Conservation (phyloP, 257 asterid genomes). For the Perilla frutescens region DNA sequence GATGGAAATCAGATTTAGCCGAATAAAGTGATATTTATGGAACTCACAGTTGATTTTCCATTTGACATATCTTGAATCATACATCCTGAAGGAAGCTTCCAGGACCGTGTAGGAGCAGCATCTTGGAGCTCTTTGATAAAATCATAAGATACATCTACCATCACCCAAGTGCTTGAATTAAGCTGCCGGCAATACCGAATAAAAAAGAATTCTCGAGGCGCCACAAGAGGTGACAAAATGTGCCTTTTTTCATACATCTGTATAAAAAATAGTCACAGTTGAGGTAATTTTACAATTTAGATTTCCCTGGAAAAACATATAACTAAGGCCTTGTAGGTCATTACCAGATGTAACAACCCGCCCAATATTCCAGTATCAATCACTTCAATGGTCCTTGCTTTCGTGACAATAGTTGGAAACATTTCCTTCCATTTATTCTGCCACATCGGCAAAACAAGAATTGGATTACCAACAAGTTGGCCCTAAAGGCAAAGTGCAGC, state of each 20-base stretch:
- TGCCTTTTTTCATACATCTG: slow-evolving; percentile 76
- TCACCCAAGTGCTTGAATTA: slow-evolving; percentile 55
- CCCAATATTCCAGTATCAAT: slow-evolving; percentile 52
- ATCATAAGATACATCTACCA: slow-evolving; percentile 68
- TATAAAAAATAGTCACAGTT: slow-evolving; percentile 7
- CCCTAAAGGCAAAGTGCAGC: neutral
- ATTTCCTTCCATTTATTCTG: slow-evolving; percentile 69
- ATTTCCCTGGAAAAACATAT: neutral
- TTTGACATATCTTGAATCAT: slow-evolving; percentile 59
- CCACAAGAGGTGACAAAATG: slow-evolving; percentile 73
- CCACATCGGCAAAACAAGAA: slow-evolving; percentile 17
- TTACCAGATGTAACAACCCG: slow-evolving; percentile 62
- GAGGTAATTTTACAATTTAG: neutral
- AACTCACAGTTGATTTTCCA: slow-evolving; percentile 64
- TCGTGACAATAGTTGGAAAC: slow-evolving; percentile 62
- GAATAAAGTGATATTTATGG: neutral
- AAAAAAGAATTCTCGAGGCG: slow-evolving; percentile 67
- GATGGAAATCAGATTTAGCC: neutral
- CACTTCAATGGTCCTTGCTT: slow-evolving; percentile 55
- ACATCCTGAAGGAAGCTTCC: slow-evolving; percentile 87
- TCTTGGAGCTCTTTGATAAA: slow-evolving; percentile 46
- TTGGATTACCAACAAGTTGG: neutral
- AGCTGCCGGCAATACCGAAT: slow-evolving; percentile 63
- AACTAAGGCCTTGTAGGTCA: neutral
- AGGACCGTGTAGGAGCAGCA: slow-evolving; percentile 46